Evolutionary conservation across 257 asterid genomes (phyloP).

Genomic region (Apocynum venetum): DNA sequence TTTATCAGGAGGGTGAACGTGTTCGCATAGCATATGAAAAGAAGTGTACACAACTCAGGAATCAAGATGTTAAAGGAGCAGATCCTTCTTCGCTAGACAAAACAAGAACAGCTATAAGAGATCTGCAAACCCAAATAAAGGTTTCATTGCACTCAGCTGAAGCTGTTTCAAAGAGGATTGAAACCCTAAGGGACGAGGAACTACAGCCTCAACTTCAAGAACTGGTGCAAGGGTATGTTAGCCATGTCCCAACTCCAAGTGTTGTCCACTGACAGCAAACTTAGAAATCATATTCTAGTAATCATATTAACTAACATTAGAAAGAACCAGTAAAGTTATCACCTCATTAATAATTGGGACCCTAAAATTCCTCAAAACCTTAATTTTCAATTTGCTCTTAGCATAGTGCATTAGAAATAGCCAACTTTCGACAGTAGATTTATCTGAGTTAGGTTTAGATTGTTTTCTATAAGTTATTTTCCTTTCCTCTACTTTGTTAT

Average conservation of each 20-base stretch:
- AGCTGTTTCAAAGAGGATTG: slow-evolving; percentile 86
- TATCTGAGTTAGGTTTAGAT: background rate
- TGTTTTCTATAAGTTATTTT: background rate
- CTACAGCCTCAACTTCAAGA: slow-evolving; percentile 83
- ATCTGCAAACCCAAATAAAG: slow-evolving; percentile 75
- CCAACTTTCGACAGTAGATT: background rate
- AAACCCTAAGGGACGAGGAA: slow-evolving; percentile 80
- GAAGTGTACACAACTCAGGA: slow-evolving; percentile 70
- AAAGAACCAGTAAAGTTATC: background rate
- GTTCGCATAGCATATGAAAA: slow-evolving; percentile 75
- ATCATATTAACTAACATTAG: too few relatives aligned
- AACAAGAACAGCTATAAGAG: slow-evolving; percentile 67
- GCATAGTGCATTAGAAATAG: background rate
- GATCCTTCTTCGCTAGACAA: slow-evolving; percentile 60
- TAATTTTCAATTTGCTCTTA: too few relatives aligned
- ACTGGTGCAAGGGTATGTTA: slow-evolving; percentile 72
- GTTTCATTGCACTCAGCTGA: slow-evolving; percentile 92
- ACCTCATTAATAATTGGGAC: background rate
- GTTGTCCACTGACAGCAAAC: background rate
- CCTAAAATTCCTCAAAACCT: background rate
- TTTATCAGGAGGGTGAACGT: slow-evolving; percentile 76
- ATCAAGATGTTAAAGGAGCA: slow-evolving; percentile 70
- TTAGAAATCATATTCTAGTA: background rate
- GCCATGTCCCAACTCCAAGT: background rate
- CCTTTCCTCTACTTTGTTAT: background rate